Evolutionary conservation across 257 asterid genomes (phyloP).

Genomic region (Nicotiana noctiflora): DNA sequence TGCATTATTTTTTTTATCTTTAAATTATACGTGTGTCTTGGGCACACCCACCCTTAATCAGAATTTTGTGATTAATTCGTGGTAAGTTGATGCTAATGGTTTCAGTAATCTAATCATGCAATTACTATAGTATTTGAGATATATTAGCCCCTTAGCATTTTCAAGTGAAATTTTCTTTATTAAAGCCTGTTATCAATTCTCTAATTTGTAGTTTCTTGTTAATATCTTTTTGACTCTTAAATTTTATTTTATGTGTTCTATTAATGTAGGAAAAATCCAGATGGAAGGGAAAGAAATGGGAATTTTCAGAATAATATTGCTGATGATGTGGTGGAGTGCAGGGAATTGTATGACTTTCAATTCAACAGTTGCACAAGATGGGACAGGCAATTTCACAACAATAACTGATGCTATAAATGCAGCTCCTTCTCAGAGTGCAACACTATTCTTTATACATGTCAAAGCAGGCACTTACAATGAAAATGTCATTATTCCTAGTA

Average conservation of each 20-base stretch:
- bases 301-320: neutral
- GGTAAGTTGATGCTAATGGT: neutral
- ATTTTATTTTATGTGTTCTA: neutral
- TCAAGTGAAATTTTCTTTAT: neutral
- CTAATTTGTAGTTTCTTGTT: neutral
- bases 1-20: neutral
- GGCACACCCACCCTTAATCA: neutral
- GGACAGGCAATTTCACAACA: neutral
- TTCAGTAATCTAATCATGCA: neutral
- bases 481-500: neutral
- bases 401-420: neutral
- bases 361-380: conserved; percentile 2
- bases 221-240: neutral
- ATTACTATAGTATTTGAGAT: neutral
- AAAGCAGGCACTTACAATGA: neutral
- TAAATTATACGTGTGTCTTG: neutral
- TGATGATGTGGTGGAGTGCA: neutral
- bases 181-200: neutral
- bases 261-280: neutral
- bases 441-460: neutral
- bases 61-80: neutral
- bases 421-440: neutral
- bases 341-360: neutral
- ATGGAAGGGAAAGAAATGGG: neutral
- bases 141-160: neutral